phyloP scores from a whole-genome alignment of 1,139 yeast genomes.

The Taphrina pruni region DNA sequence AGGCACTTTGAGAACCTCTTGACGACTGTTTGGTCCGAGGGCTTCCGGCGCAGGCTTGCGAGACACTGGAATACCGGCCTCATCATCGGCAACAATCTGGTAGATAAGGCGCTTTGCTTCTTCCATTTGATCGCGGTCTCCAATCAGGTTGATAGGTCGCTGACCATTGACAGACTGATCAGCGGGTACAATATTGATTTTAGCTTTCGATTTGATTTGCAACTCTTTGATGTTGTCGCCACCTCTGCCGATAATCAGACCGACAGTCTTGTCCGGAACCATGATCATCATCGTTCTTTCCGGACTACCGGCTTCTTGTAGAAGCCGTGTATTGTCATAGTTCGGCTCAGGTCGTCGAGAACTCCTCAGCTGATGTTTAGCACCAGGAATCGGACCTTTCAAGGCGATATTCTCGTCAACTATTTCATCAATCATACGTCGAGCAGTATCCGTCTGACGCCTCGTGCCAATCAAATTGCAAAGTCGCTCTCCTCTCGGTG shows the following conservation, averaged over 20 bases:
- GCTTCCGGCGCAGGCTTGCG: conserved; percentile 38
- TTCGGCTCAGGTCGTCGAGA: conserved; percentile 32
- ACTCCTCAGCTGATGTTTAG: conserved; percentile 42
- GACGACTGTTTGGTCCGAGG: conserved; percentile 31
- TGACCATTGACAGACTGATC: conserved; percentile 43
- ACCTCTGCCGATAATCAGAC: conserved; percentile 46
- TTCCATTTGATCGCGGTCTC: conserved; percentile 42
- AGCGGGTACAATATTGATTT: conserved; percentile 44
- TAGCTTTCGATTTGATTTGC: conserved; percentile 42
- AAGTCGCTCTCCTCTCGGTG: conserved; percentile 45
- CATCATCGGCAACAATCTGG: conserved; percentile 43
- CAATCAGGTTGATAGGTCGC: conserved; percentile 43
- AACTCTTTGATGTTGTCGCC: conserved; percentile 46
- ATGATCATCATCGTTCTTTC: conserved; percentile 39
- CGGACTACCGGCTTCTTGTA: conserved; percentile 38
- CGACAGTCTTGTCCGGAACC: conserved; percentile 45
- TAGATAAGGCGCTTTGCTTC: conserved; percentile 41
- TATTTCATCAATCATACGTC: conserved; percentile 44
- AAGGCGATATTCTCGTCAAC: conserved; percentile 46
- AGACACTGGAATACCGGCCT: conserved; percentile 33
- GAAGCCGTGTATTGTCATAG: conserved; percentile 34
- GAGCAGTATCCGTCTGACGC: conserved; percentile 45
- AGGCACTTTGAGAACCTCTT: conserved; percentile 38
- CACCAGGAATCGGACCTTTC: conserved; percentile 43
- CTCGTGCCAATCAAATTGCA: conserved; percentile 46